Conservation (phyloP, 257 asterid species). For the Petrea volubilis region DNA sequence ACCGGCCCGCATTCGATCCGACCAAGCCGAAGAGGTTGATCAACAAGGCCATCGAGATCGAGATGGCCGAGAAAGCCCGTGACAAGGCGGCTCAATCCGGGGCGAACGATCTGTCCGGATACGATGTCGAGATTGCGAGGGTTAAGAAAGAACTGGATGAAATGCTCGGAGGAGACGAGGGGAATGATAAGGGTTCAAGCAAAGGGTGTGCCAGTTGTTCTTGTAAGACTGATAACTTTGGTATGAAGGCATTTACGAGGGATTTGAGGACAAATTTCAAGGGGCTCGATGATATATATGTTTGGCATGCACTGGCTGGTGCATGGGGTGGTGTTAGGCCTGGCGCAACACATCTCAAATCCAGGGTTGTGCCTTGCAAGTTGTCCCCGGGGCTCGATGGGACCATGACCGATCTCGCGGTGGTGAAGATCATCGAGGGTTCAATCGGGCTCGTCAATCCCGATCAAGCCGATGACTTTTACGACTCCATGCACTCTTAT, state of each 20-base stretch:
- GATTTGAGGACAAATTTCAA: constrained; percentile 55
- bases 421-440: constrained; percentile 67
- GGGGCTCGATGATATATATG: constrained; percentile 74
- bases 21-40: constrained; percentile 64
- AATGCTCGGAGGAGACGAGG: constrained; percentile 38
- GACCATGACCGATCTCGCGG: constrained; percentile 75
- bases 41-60: constrained; percentile 72
- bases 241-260: constrained; percentile 56
- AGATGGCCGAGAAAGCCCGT: constrained; percentile 58
- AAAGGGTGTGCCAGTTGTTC: constrained; percentile 35
- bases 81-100: constrained; percentile 54
- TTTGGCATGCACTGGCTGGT: constrained; percentile 77
- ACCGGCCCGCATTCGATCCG: constrained; percentile 49
- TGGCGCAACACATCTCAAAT: constrained; percentile 51
- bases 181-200: constrained; percentile 9
- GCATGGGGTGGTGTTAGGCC: constrained; percentile 85
- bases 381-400: constrained; percentile 69
- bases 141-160: constrained; percentile 42
- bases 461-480: constrained; percentile 57
- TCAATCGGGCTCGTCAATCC: constrained; percentile 78
- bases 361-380: constrained; percentile 49
- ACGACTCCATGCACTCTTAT: constrained; percentile 69
- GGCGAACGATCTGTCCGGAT: constrained; percentile 34
- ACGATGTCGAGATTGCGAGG: constrained; percentile 33
- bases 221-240: constrained; percentile 33